Base-by-base conservation (phyloP, 2,329 filamentous ascomycete genomes). In the Penicillium sp. region DNA sequence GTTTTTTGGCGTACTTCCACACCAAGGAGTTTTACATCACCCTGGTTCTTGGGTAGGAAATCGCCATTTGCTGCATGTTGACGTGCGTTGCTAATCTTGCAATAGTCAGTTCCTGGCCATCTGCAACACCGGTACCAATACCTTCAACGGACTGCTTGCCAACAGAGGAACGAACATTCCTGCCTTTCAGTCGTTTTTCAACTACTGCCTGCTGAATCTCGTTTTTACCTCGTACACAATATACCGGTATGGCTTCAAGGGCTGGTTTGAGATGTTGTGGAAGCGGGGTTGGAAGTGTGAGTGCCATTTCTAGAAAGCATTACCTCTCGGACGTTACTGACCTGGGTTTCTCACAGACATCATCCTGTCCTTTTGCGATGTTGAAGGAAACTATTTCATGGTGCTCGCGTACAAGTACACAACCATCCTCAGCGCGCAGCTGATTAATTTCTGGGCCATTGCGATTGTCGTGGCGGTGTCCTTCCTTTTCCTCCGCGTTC, bases 391-490 rank as follows among this genome's bases (percentile, higher is more conserved):
- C 81, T 99, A 97, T 83, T 98, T 98, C 76, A 93, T 93, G 71
- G 94, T 99, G 55, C 85, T 97, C 54, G 95, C 94, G 5, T 99
- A 98, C 82, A 86, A 90, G 63, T 89, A 96, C 83, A 97, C 94
- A 58, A 97, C 93, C 72, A 90, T 97, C 70, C 85, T 98, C 53
- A 95, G 91, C 21, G 93, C 93, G 17, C 93, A 98, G 83, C 86
- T 99, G 56, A 92, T 99, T 81, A 97, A 97, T 84, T 98, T 98
- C 82, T 98, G 94, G 94, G 91, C 93, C 70, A 98, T 99, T 69
- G 91, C 96, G 55, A 89, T 94, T 65, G 95, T 99, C 23, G 92
- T 98, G 21, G 74, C 91, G 64, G 81, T 97, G 67, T 97, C 92
- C 30, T 93, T 96, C 79, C 68, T 89, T 66, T 83, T 97, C 70